These are phyloP conservation scores for Podospora anserina DNA, from an alignment of 495 filamentous ascomycete genomes.

Conservation along the genomic window DNA sequence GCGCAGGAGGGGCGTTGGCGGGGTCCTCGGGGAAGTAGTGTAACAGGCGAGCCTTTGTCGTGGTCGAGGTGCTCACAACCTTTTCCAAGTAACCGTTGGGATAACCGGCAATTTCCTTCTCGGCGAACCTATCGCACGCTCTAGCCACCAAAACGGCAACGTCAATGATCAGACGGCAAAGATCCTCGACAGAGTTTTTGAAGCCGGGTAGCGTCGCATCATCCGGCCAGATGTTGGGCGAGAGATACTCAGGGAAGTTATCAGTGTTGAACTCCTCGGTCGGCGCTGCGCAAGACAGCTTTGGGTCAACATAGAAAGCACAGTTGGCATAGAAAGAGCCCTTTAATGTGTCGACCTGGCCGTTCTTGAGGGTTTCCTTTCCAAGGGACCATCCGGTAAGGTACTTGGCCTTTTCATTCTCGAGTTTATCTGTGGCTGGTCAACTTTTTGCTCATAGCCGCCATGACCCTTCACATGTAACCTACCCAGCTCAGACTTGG, in stretches of 20 bases:
- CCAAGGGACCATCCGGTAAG: constrained; percentile 76
- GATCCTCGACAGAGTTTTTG: constrained; percentile 62
- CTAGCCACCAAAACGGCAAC: constrained; percentile 79
- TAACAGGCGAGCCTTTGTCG: constrained; percentile 86
- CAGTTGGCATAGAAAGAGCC: constrained; percentile 97
- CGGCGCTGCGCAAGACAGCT: constrained; percentile 56
- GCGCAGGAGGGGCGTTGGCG: constrained; percentile 12
- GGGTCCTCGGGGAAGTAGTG: constrained; percentile 80
- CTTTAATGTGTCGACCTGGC: constrained; percentile 87
- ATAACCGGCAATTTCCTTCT: constrained; percentile 72
- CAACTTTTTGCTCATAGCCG: neutral
- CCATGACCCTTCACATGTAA: neutral
- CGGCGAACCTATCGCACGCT: constrained; percentile 84
- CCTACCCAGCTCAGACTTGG: constrained; percentile 67
- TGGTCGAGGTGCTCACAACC: constrained; percentile 78
- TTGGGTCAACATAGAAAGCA: constrained; percentile 76
- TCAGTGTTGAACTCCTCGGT: constrained; percentile 57
- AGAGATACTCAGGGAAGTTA: constrained; percentile 57
- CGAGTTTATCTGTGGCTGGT: constrained; percentile 51
- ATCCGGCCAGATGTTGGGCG: constrained; percentile 80
- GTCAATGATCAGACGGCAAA: constrained; percentile 84
- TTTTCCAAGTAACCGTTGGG: constrained; percentile 73
- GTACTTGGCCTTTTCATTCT: constrained; percentile 61
- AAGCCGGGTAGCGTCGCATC: constrained; percentile 68
- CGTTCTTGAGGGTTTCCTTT: constrained; percentile 89